phyloP scores from a whole-genome alignment of 306 rosid genomes.

The Parietaria judaica region DNA sequence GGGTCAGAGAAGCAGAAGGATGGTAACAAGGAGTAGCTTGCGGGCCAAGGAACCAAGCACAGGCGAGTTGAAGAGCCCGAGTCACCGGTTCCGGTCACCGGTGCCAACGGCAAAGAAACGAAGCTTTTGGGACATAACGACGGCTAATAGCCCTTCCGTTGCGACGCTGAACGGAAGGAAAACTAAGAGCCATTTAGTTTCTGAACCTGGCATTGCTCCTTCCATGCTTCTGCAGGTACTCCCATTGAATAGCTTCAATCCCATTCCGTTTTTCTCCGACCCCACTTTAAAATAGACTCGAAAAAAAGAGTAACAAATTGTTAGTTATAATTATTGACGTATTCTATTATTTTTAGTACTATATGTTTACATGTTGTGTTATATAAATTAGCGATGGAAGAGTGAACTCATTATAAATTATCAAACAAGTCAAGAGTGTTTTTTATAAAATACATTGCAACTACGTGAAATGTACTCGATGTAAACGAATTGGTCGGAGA shows the following conservation, averaged over 20 bases:
- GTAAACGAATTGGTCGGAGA: no score
- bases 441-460: no score
- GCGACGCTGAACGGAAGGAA: constrained; percentile 71
- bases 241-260: background rate
- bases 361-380: background rate
- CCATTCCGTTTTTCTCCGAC: no score
- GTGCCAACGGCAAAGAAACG: constrained; percentile 71
- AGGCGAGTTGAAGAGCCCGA: constrained; percentile 66
- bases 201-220: constrained; percentile 63
- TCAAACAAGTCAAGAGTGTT: no score
- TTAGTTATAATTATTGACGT: background rate
- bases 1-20: constrained; percentile 29
- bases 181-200: constrained; percentile 70
- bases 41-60: constrained; percentile 51
- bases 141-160: constrained; percentile 71
- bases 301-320: no score
- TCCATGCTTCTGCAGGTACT: constrained; percentile 97
- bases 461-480: no score
- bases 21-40: constrained; percentile 45
- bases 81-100: constrained; percentile 75
- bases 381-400: no score
- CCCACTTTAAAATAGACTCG: no score
- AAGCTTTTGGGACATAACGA: constrained; percentile 94
- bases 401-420: no score
- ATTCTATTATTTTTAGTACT: background rate